Evolutionary conservation across 1,284 basidiomycete species (phyloP).

Genomic region (Austropuccinia psidii): DNA sequence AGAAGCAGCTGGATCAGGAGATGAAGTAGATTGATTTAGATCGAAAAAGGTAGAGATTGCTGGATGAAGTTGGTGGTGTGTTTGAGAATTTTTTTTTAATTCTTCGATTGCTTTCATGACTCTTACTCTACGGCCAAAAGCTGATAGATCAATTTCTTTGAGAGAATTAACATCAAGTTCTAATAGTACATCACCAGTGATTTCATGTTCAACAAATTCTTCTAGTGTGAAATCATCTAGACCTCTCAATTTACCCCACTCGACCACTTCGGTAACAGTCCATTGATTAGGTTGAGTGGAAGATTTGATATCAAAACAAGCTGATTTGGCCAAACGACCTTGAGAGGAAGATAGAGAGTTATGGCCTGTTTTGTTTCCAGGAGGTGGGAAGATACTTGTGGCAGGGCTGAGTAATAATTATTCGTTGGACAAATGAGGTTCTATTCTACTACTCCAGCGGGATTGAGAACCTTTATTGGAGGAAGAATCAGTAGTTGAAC

Average conservation of each 20-base stretch:
- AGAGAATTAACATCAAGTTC: constrained; percentile 86
- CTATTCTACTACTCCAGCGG: constrained; percentile 16
- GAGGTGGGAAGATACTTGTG: constrained; percentile 1
- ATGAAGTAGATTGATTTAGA: constrained; percentile 45
- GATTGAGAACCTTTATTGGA: constrained; percentile 28
- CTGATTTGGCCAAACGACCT: background rate
- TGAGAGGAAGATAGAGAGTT: constrained; percentile 13
- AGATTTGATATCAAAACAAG: background rate
- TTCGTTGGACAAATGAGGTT: background rate
- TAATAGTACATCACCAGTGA: constrained; percentile 89
- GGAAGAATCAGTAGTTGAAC: constrained; percentile 27
- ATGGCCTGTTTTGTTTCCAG: constrained; percentile 10
- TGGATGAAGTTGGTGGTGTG: constrained; percentile 45
- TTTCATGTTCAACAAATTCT: constrained; percentile 95
- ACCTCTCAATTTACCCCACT: constrained; percentile 75
- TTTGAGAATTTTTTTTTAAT: constrained; percentile 49
- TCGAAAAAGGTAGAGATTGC: constrained; percentile 49
- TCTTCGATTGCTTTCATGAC: constrained; percentile 93
- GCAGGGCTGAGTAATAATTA: constrained; percentile 21
- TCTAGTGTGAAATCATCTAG: constrained; percentile 74
- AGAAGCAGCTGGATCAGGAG: constrained; percentile 53
- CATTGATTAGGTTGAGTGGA: constrained; percentile 60
- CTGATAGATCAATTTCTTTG: constrained; percentile 90
- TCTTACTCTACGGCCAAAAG: constrained; percentile 87
- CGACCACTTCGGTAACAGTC: constrained; percentile 79